phyloP scores from a whole-genome alignment of 768 basidiomycete genomes.

The Lactarius pseudohatsudake region DNA sequence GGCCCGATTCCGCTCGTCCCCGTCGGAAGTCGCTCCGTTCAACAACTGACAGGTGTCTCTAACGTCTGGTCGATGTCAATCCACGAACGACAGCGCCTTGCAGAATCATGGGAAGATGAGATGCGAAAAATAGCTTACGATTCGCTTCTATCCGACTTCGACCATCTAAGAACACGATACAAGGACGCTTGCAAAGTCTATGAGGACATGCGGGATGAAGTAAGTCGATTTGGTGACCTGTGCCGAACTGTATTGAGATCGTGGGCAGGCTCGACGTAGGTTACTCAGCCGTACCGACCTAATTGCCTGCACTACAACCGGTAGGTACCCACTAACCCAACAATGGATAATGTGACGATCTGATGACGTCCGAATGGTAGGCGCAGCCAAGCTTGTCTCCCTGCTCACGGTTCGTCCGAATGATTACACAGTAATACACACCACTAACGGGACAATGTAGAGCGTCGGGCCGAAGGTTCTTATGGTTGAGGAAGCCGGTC shows the following conservation, averaged over 20 bases:
- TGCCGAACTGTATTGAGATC: not conserved
- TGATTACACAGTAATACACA: no score
- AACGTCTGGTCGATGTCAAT: conserved; percentile 58
- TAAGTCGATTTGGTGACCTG: conserved; percentile 33
- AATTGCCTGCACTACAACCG: conserved; percentile 77
- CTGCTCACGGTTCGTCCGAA: conserved; percentile 50
- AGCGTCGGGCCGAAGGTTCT: conserved; percentile 59
- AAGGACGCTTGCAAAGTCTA: conserved; percentile 41
- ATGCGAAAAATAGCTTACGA: conserved; percentile 38
- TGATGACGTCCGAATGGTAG: conserved; percentile 35
- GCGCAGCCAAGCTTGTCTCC: conserved; percentile 64
- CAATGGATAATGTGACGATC: not conserved
- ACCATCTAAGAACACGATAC: conserved; percentile 41
- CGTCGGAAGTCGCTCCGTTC: conserved; percentile 37
- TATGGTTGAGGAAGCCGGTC: conserved; percentile 79
- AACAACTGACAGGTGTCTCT: conserved; percentile 37
- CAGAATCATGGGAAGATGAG: conserved; percentile 48
- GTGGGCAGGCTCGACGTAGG: conserved; percentile 50
- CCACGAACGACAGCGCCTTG: conserved; percentile 47
- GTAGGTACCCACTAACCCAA: conserved; percentile 37
- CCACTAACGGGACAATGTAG: conserved; percentile 36
- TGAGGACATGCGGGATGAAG: conserved; percentile 52
- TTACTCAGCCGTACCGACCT: conserved; percentile 57
- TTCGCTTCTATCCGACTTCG: conserved; percentile 44
- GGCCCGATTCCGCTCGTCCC: conserved; percentile 42